A percentile compares a stretch with the other conserved stretches of the same genome.
Conservation (phyloP, 768 basidiomycete species). For the Boletellus ananiceps region DNA sequence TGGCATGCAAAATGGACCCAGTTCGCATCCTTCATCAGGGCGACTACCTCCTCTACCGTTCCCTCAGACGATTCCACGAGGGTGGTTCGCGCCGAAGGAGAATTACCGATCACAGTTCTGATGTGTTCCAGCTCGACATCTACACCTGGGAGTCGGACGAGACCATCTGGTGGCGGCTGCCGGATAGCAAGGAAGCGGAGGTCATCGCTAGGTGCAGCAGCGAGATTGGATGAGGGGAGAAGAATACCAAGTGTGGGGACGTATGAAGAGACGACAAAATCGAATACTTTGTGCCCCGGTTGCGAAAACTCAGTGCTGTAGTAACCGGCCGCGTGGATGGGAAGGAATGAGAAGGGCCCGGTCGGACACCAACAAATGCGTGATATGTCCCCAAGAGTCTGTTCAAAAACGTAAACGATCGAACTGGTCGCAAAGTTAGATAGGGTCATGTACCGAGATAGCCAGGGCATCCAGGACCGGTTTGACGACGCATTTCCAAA, state of each 20-base stretch:
- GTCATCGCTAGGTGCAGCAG: background rate
- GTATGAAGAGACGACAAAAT: conserved; percentile 22
- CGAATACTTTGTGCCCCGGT: background rate
- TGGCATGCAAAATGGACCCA: conserved; percentile 33
- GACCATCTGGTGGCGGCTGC: conserved; percentile 16
- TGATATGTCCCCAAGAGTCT: background rate
- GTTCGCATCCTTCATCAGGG: background rate
- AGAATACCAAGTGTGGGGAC: conserved; percentile 25
- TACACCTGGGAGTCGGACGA: conserved; percentile 8
- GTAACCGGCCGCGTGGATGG: conserved; percentile 4
- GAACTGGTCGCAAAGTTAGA: background rate
- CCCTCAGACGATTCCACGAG: conserved; percentile 1
- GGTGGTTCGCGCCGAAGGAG: background rate
- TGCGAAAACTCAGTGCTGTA: background rate
- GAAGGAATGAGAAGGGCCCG: conserved; percentile 2
- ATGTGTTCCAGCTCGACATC: conserved; percentile 23
- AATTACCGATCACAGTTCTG: background rate
- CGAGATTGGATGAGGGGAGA: background rate
- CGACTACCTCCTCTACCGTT: conserved; percentile 2
- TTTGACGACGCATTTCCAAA: conserved; percentile 11
- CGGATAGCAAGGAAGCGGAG: conserved; percentile 9
- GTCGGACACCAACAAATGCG: conserved; percentile 6
- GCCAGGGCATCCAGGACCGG: conserved; percentile 4
- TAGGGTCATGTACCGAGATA: background rate
- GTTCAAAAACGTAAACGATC: background rate